A percentile compares a stretch with the other conserved stretches of the same genome.
Conservation (phyloP, 441 rosid genomes). For the Breynia disticha region DNA sequence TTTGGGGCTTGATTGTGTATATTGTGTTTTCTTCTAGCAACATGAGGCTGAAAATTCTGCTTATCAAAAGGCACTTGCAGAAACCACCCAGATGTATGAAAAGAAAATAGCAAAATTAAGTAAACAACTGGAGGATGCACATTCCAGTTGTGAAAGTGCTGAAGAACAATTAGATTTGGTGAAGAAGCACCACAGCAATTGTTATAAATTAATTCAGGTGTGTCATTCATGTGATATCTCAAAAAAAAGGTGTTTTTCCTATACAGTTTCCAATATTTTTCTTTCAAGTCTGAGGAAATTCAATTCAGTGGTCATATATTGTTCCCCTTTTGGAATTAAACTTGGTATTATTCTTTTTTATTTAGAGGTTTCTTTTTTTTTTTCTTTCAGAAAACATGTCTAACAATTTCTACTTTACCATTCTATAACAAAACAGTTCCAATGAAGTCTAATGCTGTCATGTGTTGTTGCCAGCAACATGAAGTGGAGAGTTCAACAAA, state of each 20-base stretch:
- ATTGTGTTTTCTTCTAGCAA: slow-evolving; percentile 33
- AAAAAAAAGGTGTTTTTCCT: too few species aligned
- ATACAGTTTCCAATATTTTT: too few species aligned
- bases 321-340: too few species aligned
- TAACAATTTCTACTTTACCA: too few species aligned
- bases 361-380: too few species aligned
- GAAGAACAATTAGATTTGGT: slow-evolving; percentile 46
- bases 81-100: slow-evolving; percentile 60
- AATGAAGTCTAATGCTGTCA: slow-evolving; percentile 6
- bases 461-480: slow-evolving; percentile 39
- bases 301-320: too few species aligned
- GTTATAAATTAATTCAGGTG: slow-evolving; percentile 59
- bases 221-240: slow-evolving; percentile 11
- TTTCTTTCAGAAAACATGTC: too few species aligned
- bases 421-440: too few species aligned
- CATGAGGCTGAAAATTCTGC: slow-evolving; percentile 44
- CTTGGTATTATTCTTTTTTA: too few species aligned
- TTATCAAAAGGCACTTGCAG: slow-evolving; percentile 64
- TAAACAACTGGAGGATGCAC: slow-evolving; percentile 47
- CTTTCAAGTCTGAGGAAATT: too few species aligned
- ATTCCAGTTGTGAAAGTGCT: slow-evolving; percentile 34
- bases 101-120: slow-evolving; percentile 51
- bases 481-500: slow-evolving; percentile 44
- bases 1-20: not conserved
- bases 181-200: slow-evolving; percentile 25